Base-by-base conservation (phyloP, 1,139 yeast species). In the Hemisphaericaspora xylofermentans region DNA sequence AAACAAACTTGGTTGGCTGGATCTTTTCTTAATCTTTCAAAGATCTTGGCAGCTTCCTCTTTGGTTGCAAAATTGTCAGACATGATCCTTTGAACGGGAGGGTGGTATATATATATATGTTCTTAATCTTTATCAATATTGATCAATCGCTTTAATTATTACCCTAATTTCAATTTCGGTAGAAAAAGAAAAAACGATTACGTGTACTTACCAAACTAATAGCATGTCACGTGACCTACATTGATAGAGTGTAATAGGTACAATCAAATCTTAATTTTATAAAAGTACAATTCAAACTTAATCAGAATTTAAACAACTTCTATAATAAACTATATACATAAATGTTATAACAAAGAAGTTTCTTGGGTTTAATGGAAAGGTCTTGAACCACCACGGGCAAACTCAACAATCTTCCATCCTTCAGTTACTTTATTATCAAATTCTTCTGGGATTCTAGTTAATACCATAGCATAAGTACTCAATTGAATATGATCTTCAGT, bases 381-480 rank as follows among this genome's bases (percentile, higher is more conserved):
- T 70, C 96, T 82, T 39, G 95, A 84, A 38, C 89, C 94, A 52
- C 96, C 96, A 61, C 97, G 84, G 40, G 89, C 97, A 61, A 94
- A 87, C 66, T 94, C 98, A 58, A 93, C 68, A 43, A 94, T 82
- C 71, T 88, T 88, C 98, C 98, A 94, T 33, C 99, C 99, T 58
- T 88, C 96, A 21, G 99, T 94, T 54, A 84, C 89, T 43, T 78
- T 76, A 61, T 94, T 88, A 47, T 84, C 95, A 60, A 94, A 81
- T 50, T 91, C 91, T 63, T 91, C 98, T 9, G 96, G 91, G 42
- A 87, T 73, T 65, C 98, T 80, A 21, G 98, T 89, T 57, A 94
- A 74, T 22, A 93, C 98, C 91, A 94, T 84, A 37, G 96, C 98
- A 61, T 94, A 94, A 12, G 96, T 85, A 55, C 95, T 84, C 75